phyloP scores from a whole-genome alignment of 1,284 basidiomycete genomes.

The Coniferiporia weirii region DNA sequence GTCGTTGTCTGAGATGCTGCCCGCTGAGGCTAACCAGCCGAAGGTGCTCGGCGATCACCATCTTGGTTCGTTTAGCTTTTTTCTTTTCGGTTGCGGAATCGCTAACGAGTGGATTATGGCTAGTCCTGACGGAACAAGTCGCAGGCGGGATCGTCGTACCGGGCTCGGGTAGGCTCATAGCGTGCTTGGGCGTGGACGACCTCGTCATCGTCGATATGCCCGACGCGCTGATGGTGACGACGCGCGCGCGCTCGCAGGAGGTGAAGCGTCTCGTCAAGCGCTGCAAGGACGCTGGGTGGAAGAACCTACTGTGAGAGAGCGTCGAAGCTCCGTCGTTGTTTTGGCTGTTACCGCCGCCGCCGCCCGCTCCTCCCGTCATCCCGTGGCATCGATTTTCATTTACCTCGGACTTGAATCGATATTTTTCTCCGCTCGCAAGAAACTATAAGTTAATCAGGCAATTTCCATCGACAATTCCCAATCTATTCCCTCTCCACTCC shows the following conservation, averaged over 20 bases:
- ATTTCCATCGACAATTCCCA: too few relatives aligned
- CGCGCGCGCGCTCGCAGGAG: slow-evolving; percentile 78
- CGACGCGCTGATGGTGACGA: slow-evolving; percentile 80
- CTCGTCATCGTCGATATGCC: slow-evolving; percentile 84
- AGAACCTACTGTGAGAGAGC: slow-evolving; percentile 44
- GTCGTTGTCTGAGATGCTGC: slow-evolving; percentile 72
- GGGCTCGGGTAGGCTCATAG: slow-evolving; percentile 70
- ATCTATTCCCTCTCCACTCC: background rate
- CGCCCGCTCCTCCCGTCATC: too few relatives aligned
- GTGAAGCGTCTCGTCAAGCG: slow-evolving; percentile 78
- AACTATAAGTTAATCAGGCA: too few relatives aligned
- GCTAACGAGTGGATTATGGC: background rate
- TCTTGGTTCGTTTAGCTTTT: slow-evolving; percentile 45
- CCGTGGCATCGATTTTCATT: too few relatives aligned
- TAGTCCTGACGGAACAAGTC: slow-evolving; percentile 78
- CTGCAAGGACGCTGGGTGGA: slow-evolving; percentile 72
- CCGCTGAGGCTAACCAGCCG: slow-evolving; percentile 74
- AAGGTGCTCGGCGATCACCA: slow-evolving; percentile 67
- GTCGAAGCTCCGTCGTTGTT: background rate
- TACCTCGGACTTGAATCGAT: too few relatives aligned
- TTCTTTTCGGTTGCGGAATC: background rate
- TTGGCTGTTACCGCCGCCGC: too few relatives aligned
- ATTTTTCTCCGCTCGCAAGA: too few relatives aligned
- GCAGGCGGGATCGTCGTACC: slow-evolving; percentile 82
- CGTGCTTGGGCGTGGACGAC: slow-evolving; percentile 79